These are phyloP conservation scores for Fusarium sp. DNA, from an alignment of 2,329 filamentous ascomycete genomes.

Conservation along the genomic window DNA sequence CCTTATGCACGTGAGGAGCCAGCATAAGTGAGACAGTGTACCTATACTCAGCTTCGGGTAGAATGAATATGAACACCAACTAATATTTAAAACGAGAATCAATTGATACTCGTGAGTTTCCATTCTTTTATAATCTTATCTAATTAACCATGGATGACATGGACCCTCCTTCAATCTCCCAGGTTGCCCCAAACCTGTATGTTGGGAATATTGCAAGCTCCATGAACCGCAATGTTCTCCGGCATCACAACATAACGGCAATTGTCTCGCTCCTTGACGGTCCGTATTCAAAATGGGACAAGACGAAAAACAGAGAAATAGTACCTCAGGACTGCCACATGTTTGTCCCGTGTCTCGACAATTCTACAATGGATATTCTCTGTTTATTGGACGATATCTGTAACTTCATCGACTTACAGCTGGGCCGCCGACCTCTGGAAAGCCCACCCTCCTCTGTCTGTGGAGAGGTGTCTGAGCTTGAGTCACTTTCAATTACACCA, in stretches of 20 bases:
- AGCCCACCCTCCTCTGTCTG: not conserved
- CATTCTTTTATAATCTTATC: not conserved
- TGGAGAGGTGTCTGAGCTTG: constrained; percentile 4
- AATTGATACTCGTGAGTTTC: not conserved
- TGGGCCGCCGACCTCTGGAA: not conserved
- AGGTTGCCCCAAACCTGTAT: constrained; percentile 40
- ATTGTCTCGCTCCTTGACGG: constrained; percentile 41
- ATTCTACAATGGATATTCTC: constrained; percentile 42
- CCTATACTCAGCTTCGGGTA: constrained; percentile 1
- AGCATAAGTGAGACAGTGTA: constrained; percentile 23
- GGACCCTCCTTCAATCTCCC: constrained; percentile 36
- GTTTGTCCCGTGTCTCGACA: constrained; percentile 42
- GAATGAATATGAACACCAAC: not conserved
- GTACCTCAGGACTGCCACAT: constrained; percentile 38
- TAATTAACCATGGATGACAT: constrained; percentile 19
- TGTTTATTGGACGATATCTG: constrained; percentile 38
- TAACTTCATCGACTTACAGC: constrained; percentile 43
- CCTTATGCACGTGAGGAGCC: constrained; percentile 23
- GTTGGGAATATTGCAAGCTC: constrained; percentile 43
- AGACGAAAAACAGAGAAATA: constrained; percentile 35
- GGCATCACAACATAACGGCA: constrained; percentile 40
- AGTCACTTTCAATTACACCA: constrained; percentile 10
- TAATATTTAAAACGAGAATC: not conserved
- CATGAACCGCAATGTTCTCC: constrained; percentile 34
- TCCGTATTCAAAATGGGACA: constrained; percentile 33